phyloP scores from a whole-genome alignment of 495 filamentous ascomycete species.

The Halenospora varia region DNA sequence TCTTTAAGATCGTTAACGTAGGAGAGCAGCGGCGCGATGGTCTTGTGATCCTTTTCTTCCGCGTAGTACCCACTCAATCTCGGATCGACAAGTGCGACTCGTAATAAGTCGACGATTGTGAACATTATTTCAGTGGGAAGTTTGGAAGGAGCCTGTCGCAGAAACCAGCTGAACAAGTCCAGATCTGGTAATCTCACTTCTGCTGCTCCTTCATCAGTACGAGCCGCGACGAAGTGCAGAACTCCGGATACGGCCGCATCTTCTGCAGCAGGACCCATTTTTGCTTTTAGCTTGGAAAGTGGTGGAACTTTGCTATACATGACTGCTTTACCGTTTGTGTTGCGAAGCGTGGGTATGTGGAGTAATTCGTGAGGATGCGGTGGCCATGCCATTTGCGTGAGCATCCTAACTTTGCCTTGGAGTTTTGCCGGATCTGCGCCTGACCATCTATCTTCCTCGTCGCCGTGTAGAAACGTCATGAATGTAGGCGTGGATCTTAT shows the following conservation, averaged over 20 bases:
- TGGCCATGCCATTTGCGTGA: constrained; percentile 74
- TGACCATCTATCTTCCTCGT: constrained; percentile 74
- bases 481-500: constrained; percentile 85
- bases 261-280: constrained; percentile 55
- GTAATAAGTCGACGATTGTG: constrained; percentile 75
- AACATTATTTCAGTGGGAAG: constrained; percentile 62
- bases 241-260: constrained; percentile 50
- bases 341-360: constrained; percentile 63
- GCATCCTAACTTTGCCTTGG: constrained; percentile 64
- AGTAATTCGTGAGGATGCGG: constrained; percentile 71
- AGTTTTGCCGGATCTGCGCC: constrained; percentile 69
- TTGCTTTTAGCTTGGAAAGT: constrained; percentile 75
- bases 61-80: constrained; percentile 86
- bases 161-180: constrained; percentile 45
- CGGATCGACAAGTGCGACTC: constrained; percentile 71
- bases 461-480: constrained; percentile 76
- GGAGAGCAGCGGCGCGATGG: constrained; percentile 60
- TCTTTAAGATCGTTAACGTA: constrained; percentile 45
- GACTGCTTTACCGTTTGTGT: constrained; percentile 58
- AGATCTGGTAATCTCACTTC: constrained; percentile 61
- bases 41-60: constrained; percentile 62
- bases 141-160: constrained; percentile 43
- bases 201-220: constrained; percentile 47
- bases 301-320: constrained; percentile 78
- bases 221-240: constrained; percentile 58